These are phyloP conservation scores for Phoma sp. DNA, from an alignment of 2,329 filamentous ascomycete genomes.

Conservation along the genomic window DNA sequence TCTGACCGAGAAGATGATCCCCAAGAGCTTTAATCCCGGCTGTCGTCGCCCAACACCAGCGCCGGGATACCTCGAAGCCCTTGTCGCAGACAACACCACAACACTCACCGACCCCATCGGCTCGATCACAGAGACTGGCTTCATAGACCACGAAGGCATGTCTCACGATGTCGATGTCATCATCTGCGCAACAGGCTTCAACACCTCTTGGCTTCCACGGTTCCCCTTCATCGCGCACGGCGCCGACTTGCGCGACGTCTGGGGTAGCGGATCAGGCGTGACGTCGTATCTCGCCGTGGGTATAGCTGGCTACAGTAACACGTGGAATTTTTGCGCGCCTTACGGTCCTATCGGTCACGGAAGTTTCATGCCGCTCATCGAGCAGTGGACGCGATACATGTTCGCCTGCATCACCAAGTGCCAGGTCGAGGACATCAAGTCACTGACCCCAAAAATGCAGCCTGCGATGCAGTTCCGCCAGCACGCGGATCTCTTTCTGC, in stretches of 20 bases:
- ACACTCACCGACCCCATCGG: constrained; percentile 28
- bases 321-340: constrained; percentile 51
- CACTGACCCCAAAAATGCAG: constrained; percentile 22
- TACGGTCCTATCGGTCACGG: constrained; percentile 33
- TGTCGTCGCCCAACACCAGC: constrained; percentile 34
- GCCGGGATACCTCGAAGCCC: constrained; percentile 31
- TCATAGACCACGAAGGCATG: constrained; percentile 26
- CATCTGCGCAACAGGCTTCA: constrained; percentile 52
- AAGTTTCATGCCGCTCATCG: constrained; percentile 33
- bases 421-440: constrained; percentile 33
- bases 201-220: constrained; percentile 38
- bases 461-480: constrained; percentile 23
- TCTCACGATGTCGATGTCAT: constrained; percentile 48
- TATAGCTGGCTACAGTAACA: constrained; percentile 53
- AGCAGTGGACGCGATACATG: constrained; percentile 34
- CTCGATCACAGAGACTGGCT: constrained; percentile 28
- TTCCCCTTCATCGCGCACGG: constrained; percentile 37
- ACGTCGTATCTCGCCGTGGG: constrained; percentile 51
- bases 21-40: constrained; percentile 45
- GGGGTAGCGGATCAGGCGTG: constrained; percentile 43
- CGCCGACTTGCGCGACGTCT: constrained; percentile 44
- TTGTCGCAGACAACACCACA: constrained; percentile 24
- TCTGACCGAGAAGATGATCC: constrained; percentile 54
- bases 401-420: constrained; percentile 30
- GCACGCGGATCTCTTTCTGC: constrained; percentile 31